phyloP scores from a whole-genome alignment of 139 green algal genomes.

The Astrephomene gubernaculifera region DNA sequence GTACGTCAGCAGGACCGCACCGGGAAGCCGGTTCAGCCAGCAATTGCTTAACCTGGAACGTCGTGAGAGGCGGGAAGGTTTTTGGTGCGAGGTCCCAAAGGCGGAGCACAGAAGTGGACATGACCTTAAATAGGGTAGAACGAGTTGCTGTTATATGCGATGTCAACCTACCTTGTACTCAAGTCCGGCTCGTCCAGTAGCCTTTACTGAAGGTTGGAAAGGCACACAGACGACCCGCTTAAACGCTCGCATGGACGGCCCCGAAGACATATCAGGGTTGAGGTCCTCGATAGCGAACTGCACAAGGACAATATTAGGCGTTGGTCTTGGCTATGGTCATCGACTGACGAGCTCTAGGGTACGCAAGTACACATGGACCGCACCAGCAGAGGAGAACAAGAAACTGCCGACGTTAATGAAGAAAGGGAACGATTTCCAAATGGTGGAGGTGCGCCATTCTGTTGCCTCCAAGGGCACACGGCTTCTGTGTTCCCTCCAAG shows the following conservation, averaged over 20 bases:
- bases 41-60: background rate
- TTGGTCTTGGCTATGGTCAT: background rate
- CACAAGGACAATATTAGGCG: background rate
- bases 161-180: conserved; percentile 8
- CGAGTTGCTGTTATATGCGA: background rate
- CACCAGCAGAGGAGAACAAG: background rate
- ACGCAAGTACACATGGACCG: background rate
- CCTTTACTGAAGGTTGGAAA: background rate
- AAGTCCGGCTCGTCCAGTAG: background rate
- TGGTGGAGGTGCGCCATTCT: too few species aligned
- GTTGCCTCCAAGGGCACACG: too few species aligned
- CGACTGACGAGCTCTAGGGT: background rate
- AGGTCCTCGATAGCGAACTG: conserved; percentile 29
- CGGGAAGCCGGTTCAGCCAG: background rate
- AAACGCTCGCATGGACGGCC: background rate
- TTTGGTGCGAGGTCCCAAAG: background rate
- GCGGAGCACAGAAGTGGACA: background rate
- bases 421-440: background rate
- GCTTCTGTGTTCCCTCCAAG: too few species aligned
- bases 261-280: background rate
- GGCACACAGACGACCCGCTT: conserved; percentile 10
- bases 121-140: background rate
- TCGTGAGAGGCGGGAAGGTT: background rate
- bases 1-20: background rate
- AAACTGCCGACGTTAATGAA: background rate